Base-by-base conservation (phyloP, 2,329 filamentous ascomycete genomes). In the Neonectria neomacrospora region DNA sequence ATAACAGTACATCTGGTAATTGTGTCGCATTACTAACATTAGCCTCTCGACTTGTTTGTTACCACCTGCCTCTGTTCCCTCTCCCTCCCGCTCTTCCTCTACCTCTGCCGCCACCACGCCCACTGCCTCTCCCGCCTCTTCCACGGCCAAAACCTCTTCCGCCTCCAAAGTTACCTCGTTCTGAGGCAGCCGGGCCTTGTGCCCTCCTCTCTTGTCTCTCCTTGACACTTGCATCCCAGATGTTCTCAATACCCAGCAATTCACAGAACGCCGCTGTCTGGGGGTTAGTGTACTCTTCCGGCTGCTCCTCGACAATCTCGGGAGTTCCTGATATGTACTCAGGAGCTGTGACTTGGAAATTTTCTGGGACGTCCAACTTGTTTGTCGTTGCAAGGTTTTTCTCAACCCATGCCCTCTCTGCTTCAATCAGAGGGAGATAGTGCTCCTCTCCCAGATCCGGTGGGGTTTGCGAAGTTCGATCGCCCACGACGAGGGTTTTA, bases 261-360 rank as follows among this genome's bases (percentile, higher is more conserved):
- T 89, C 82, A 77, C 96, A 99, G 75, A 95, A 98, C 3, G 83
- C 79, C n/a, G 81, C 82, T 7, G 94, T 98, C 79, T 98, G 95
- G 12, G 91, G 90, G 74, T 96, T 98, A 4, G 88, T 93, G 75
- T 95, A 95, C 78, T 97, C 94, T 1, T 83, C 81, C 1, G 94
- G 93, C 75, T 89, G 86, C n/a, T 89, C 82, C 0, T 82, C 72
- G 0, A 88, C 86, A 23, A 81, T 82, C 67, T 90, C 86, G 0
- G 88, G 86, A 7, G 84, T 80, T 0, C 82, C 80, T 1, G 82
- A 79, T 45, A 89, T 83, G 67, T 94, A 91, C 2, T 89, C 82
- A 1, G 93, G 91, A 3, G 94, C 94, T 0, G 92, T 97, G 23
- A 84, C 75, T 26, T 80, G 80, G 76, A 98, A 99, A 74, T 97